Evolutionary conservation across 768 basidiomycete species (phyloP).

Genomic region (Agrocybe praecox): DNA sequence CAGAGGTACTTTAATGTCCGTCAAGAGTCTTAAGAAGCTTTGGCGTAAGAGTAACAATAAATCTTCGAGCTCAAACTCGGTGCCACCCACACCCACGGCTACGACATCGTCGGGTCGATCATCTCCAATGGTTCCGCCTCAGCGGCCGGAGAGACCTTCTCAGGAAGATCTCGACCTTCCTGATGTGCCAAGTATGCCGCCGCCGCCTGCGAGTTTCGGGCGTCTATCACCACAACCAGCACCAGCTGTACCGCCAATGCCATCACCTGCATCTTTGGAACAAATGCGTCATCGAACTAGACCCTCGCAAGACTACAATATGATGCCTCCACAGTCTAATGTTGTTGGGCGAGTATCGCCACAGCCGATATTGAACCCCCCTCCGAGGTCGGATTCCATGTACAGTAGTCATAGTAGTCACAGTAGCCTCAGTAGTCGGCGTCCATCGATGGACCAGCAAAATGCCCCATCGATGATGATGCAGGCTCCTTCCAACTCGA

Average conservation of each 20-base stretch:
- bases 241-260: conserved; percentile 1
- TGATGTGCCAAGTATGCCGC: conserved; percentile 30
- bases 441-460: conserved; percentile 17
- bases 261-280: conserved; percentile 25
- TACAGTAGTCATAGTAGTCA: not conserved
- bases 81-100: conserved; percentile 35
- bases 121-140: conserved; percentile 36
- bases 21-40: conserved; percentile 72
- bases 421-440: conserved; percentile 4
- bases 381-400: conserved; percentile 13
- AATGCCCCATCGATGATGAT: conserved; percentile 12
- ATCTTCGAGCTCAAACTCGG: conserved; percentile 40
- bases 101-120: conserved; percentile 26
- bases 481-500: conserved; percentile 11
- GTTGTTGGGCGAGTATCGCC: conserved; percentile 22
- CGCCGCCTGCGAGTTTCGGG: conserved; percentile 25
- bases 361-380: conserved; percentile 17
- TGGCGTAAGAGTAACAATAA: conserved; percentile 77
- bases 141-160: conserved; percentile 39
- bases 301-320: conserved; percentile 19
- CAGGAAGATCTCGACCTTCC: conserved; percentile 39
- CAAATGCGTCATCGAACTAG: conserved; percentile 13
- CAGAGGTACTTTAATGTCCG: conserved; percentile 64
- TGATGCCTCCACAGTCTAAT: conserved; percentile 9
- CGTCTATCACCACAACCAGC: conserved; percentile 23